Evolutionary conservation across 2,329 filamentous ascomycete genomes (phyloP).

Genomic region (Diaporthe nobilis): DNA sequence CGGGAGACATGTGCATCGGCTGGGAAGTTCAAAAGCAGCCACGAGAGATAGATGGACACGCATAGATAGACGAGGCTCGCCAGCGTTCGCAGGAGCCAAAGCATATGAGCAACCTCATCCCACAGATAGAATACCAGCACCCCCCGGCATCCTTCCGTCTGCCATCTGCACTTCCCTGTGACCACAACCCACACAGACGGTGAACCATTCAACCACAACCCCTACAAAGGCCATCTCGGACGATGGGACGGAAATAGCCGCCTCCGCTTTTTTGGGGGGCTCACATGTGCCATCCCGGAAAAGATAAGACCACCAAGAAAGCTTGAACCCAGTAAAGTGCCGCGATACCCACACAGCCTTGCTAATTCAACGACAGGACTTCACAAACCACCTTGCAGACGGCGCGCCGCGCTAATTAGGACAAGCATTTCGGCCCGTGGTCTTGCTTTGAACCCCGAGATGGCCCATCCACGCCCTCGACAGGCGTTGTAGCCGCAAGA

Average conservation of each 20-base stretch:
- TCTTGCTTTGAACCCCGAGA: not conserved
- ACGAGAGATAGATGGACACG: not conserved
- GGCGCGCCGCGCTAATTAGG: not conserved
- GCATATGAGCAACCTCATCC: not conserved
- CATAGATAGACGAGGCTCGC: not conserved
- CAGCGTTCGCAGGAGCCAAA: not conserved
- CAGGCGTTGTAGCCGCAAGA: not conserved
- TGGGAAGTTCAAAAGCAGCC: not conserved
- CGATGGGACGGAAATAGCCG: constrained; percentile 1
- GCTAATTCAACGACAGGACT: not conserved
- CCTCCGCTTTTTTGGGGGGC: not conserved
- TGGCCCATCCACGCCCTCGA: not conserved
- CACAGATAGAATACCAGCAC: not conserved
- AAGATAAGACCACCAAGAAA: not conserved
- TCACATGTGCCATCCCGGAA: not conserved
- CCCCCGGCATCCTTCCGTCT: not conserved
- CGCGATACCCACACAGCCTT: constrained; percentile 10
- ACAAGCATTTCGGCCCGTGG: constrained; percentile 13
- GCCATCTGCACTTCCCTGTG: not conserved
- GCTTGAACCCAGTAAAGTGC: constrained; percentile 17
- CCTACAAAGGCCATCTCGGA: not conserved
- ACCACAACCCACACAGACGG: not conserved
- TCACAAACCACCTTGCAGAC: not conserved
- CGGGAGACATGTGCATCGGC: not conserved
- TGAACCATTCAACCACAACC: not conserved